phyloP scores from a whole-genome alignment of 352 stramenopile genomes.

The Phytopythium aichiense region DNA sequence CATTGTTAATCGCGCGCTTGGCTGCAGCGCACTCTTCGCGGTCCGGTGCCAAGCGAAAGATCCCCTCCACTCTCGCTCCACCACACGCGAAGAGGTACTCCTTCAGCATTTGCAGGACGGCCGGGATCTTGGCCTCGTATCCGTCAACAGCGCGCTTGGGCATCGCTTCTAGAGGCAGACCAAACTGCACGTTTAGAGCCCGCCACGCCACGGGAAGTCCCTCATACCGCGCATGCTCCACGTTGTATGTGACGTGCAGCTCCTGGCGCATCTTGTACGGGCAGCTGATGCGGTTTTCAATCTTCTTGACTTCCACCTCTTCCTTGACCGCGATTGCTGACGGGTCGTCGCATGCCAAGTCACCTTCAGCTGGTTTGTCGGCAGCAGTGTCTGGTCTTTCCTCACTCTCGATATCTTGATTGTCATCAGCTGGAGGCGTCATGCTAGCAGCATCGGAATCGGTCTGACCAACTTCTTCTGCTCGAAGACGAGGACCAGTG shows the following conservation, averaged over 20 bases:
- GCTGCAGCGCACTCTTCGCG: slow-evolving; percentile 45
- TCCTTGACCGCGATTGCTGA: neutral
- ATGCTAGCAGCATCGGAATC: neutral
- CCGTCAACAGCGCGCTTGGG: slow-evolving; percentile 53
- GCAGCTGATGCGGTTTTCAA: slow-evolving; percentile 45
- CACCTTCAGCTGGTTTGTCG: neutral
- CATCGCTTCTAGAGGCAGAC: slow-evolving; percentile 52
- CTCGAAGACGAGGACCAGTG: neutral
- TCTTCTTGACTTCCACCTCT: neutral
- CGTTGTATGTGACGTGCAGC: slow-evolving; percentile 76
- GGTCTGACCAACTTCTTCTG: neutral
- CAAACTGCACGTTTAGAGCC: slow-evolving; percentile 71
- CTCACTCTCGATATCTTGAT: neutral
- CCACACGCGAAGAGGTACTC: slow-evolving; percentile 43
- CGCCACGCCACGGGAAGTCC: slow-evolving; percentile 63
- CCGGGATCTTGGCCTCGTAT: slow-evolving; percentile 64
- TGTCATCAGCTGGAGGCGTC: neutral
- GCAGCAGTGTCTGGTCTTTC: neutral
- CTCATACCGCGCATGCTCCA: slow-evolving; percentile 61
- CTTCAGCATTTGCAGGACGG: slow-evolving; percentile 76
- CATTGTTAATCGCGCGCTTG: slow-evolving; percentile 72
- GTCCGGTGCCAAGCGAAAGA: slow-evolving; percentile 79
- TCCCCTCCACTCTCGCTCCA: slow-evolving; percentile 47
- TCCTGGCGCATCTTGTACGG: slow-evolving; percentile 65
- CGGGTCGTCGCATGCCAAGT: neutral